Conservation (phyloP, 129 eudicot species). For the Chrysanthemum lavandulifolium region DNA sequence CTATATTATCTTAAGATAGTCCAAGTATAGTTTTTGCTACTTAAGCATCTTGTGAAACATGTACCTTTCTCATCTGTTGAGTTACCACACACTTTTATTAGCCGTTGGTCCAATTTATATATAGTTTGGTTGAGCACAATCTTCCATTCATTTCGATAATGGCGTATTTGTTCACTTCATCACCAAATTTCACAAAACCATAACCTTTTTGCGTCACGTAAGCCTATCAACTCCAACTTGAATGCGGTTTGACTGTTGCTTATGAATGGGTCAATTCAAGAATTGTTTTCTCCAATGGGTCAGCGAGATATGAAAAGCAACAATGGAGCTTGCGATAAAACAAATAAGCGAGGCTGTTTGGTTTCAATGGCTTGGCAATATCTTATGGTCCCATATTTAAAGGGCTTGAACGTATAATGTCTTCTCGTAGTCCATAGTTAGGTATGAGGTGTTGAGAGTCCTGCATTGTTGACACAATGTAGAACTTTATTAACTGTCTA, state of each 20-base stretch:
- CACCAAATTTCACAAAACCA: slow-evolving; percentile 93
- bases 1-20: too few species aligned
- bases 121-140: slow-evolving; percentile 70
- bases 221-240: slow-evolving; percentile 76
- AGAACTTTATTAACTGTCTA: background rate
- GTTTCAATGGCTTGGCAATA: slow-evolving; percentile 39
- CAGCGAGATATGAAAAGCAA: too few species aligned
- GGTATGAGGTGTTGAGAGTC: slow-evolving; percentile 50
- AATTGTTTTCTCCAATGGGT: too few species aligned
- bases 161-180: slow-evolving; percentile 86
- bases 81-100: slow-evolving; percentile 54
- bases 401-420: slow-evolving; percentile 40
- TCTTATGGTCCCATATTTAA: slow-evolving; percentile 31
- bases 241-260: too few species aligned
- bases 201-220: slow-evolving; percentile 87
- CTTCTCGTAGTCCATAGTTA: slow-evolving; percentile 41
- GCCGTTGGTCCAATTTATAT: slow-evolving; percentile 93
- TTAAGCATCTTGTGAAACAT: too few species aligned
- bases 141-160: slow-evolving; percentile 95
- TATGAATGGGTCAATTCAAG: too few species aligned
- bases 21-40: too few species aligned
- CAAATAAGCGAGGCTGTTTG: background rate
- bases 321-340: too few species aligned
- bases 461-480: slow-evolving; percentile 27
- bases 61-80: slow-evolving; percentile 62